Base-by-base conservation (phyloP, 805 yeast genomes). In the Debaryomyces castellii region DNA sequence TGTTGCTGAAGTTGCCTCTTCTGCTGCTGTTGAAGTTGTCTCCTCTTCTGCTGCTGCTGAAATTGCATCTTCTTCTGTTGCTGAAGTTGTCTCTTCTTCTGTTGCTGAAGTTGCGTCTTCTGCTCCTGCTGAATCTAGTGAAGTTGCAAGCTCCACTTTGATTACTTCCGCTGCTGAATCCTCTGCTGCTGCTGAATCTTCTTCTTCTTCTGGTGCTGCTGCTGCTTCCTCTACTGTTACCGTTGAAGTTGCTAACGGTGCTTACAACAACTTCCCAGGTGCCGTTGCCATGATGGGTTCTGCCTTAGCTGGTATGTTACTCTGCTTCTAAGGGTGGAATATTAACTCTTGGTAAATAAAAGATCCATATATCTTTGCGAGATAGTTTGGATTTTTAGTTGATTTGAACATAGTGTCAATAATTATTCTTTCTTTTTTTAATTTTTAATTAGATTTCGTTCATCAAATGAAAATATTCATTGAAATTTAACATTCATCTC, bases 131-230 rank as follows among this genome's bases (percentile, higher is more conserved):
- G 27, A 49, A 30, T 21, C 44, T 14, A 22, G 49, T 30, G 41
- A 35, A 16, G 40, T 20, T 35, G 25, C 45, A n/a, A n/a, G n/a
- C 11, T 22, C 48, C 17, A 39, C 47, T 18, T 45, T 40, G 16
- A 43, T 49, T 17, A n/a, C 45, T 20, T 40, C 21, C 21, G 45
- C 40, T 27, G 16, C 52, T 24, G 37, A 53, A 32, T 45, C 53
- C 22, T 23, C 52, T 25, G 14, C 49, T n/a, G 41, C 45, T 27
- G 41, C 32, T 25, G 39, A 40, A 33, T n/a, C n/a, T n/a, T n/a
- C n/a, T n/a, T 35, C 42, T 21, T 42, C 46, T 10, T 20, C 43
- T 32, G 40, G 21, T 38, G 38, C 9, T 35, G 38, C 18, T 20
- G 3, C 14, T 35, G 18, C n/a, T n/a, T 17, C 37, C 17, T 35